Base-by-base conservation (phyloP, 257 asterid genomes). In the Echium plantagineum region DNA sequence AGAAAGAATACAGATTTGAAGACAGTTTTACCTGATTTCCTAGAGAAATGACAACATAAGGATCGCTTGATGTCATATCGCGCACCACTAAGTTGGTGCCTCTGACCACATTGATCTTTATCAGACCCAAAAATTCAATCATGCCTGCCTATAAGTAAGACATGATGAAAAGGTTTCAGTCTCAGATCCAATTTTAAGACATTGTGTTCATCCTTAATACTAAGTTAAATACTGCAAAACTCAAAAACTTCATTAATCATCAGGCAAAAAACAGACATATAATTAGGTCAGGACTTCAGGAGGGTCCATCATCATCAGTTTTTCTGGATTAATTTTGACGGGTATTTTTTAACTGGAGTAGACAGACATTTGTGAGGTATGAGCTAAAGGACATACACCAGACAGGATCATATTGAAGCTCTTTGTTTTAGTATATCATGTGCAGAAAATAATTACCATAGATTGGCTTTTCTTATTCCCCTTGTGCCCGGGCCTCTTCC, bases 61-160 rank as follows among this genome's bases (percentile, higher is more conserved):
- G 97, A 69, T 90, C 97, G 24, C 97, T 87, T 15, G 89, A 79
- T 66, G 87, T 77, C 80, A 90, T 73, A 73, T 90, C 97, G 66
- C 97, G 88, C 42, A 87, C 72, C 62, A 94, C 97, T 63, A 90
- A 80, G 66, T 90, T 86, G 26, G 94, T 90, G 66, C 97, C 96
- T 77, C 79, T 74, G 59, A 90, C 85, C 58, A 90, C 82, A 60
- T 81, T 90, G 49, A 90, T 95, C 67, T 82, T 87, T 35, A 90
- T 80, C 74, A 87, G 64, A 68, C 97, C 97, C 49, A 90, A 83
- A 57, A 90, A 90, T 75, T 90, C 97, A 60, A 90, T 84, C 97
- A 90, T 90, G 69, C 97, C 96, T 71, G 90, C 94, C 96, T 87
- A 69, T 63, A 75, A 72, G 65, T 58, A 53, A 70, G 58, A 63